phyloP scores from a whole-genome alignment of 257 asterid genomes.

The Paraleonurus japonicus region DNA sequence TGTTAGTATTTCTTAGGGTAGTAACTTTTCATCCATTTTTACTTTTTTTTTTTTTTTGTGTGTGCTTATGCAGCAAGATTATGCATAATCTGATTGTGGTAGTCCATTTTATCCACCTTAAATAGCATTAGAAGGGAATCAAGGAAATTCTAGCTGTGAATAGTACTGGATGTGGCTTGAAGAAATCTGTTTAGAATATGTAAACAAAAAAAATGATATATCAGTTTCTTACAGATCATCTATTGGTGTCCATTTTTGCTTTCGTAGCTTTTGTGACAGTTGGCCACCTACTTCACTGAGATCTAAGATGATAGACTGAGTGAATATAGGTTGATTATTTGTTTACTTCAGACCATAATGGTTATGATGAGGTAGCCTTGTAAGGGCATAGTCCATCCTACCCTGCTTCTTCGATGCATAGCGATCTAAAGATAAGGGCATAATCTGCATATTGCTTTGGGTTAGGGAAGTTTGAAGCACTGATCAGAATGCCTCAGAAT shows the following conservation, averaged over 20 bases:
- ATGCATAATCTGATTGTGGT: constrained; percentile 17
- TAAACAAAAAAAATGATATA: too few relatives aligned
- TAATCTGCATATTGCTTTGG: background rate
- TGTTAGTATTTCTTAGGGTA: background rate
- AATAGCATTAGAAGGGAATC: constrained; percentile 4
- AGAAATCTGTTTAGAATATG: constrained; percentile 1
- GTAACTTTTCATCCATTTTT: constrained; percentile 11
- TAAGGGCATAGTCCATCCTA: background rate
- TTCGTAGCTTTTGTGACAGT: background rate
- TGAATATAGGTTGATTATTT: background rate
- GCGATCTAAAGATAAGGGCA: background rate
- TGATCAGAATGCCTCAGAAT: background rate
- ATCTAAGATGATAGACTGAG: constrained; percentile 17
- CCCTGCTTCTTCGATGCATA: constrained; percentile 6
- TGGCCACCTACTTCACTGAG: constrained; percentile 6
- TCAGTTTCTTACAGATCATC: background rate
- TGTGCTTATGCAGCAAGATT: constrained; percentile 19
- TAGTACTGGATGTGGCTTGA: constrained; percentile 8
- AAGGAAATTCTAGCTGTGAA: background rate
- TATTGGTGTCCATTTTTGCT: background rate
- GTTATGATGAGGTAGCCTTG: background rate
- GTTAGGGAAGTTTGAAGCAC: background rate
- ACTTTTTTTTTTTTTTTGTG: constrained; percentile 14
- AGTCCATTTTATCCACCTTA: background rate
- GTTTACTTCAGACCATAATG: constrained; percentile 8